Percentiles rank a stretch among this genome's conserved stretches.
These are phyloP conservation scores for Stentor roeselii DNA, from an alignment of 73 alveolate genomes.

Conservation along the genomic window DNA sequence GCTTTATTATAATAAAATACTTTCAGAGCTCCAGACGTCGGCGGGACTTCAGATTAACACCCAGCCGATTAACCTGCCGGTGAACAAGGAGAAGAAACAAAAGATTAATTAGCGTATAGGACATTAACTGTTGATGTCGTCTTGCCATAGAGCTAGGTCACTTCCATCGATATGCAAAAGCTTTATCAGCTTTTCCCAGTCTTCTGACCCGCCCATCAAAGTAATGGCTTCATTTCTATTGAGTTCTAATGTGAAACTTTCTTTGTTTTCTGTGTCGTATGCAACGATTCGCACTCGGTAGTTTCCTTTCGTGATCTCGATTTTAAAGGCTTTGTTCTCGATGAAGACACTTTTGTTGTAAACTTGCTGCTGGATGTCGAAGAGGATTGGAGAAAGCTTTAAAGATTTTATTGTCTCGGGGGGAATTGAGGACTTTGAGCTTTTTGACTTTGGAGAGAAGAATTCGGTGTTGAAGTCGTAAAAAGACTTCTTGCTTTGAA, in stretches of 20 bases:
- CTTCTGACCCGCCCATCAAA: neutral
- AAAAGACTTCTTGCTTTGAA: neutral
- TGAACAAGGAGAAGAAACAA: neutral
- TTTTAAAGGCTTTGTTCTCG: neutral
- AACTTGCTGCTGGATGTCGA: neutral
- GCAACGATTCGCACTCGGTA: neutral
- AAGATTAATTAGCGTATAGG: neutral
- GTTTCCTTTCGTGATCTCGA: neutral
- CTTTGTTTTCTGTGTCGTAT: neutral
- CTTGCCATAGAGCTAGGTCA: neutral
- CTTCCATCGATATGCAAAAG: neutral
- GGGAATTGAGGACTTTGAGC: neutral
- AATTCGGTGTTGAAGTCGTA: neutral
- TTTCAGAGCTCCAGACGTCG: constrained; percentile 29
- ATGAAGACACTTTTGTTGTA: neutral
- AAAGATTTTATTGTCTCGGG: neutral
- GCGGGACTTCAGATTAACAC: constrained; percentile 12
- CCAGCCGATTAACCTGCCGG: constrained; percentile 20
- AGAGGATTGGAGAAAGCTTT: neutral
- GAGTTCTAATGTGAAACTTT: neutral
- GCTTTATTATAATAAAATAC: constrained; percentile 19
- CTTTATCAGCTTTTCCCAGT: neutral
- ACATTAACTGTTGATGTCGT: neutral
- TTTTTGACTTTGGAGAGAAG: neutral
- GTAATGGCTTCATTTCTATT: neutral